These are phyloP conservation scores for Gastrodia elata DNA, from an alignment of 106 monocot species.

Conservation along the genomic window DNA sequence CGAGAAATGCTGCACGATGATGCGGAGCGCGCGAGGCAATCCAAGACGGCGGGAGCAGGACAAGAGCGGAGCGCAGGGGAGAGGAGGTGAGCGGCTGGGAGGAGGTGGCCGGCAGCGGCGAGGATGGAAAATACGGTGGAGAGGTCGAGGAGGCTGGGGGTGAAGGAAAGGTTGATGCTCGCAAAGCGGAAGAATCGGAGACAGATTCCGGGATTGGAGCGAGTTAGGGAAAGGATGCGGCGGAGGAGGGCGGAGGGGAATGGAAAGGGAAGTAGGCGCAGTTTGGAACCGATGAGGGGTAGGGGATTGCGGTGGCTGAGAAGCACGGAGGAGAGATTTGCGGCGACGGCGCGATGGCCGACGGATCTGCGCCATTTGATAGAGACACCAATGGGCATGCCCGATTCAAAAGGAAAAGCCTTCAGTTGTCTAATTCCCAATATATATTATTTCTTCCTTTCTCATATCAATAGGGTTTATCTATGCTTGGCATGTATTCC, in stretches of 20 bases:
- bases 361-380: constrained; percentile 28
- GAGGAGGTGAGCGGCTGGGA: constrained; percentile 19
- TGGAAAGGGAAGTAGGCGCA: constrained; percentile 16
- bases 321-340: constrained; percentile 27
- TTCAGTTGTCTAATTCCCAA: too few relatives aligned
- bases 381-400: not conserved
- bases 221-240: constrained; percentile 14
- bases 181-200: constrained; percentile 39
- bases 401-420: too few relatives aligned
- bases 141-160: constrained; percentile 18
- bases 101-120: constrained; percentile 6
- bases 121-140: constrained; percentile 20
- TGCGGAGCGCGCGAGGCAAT: constrained; percentile 5
- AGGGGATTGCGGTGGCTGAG: constrained; percentile 23
- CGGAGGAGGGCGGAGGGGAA: constrained; percentile 18
- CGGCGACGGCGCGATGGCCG: constrained; percentile 10
- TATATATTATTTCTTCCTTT: too few relatives aligned
- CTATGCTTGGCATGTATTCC: too few relatives aligned
- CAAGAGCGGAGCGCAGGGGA: constrained; percentile 10
- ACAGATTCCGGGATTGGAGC: constrained; percentile 22
- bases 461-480: too few relatives aligned
- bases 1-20: constrained; percentile 1
- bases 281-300: constrained; percentile 15
- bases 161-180: constrained; percentile 16
- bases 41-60: constrained; percentile 6